phyloP scores from a whole-genome alignment of 352 stramenopile species.

The Phytophthora ramorum region DNA sequence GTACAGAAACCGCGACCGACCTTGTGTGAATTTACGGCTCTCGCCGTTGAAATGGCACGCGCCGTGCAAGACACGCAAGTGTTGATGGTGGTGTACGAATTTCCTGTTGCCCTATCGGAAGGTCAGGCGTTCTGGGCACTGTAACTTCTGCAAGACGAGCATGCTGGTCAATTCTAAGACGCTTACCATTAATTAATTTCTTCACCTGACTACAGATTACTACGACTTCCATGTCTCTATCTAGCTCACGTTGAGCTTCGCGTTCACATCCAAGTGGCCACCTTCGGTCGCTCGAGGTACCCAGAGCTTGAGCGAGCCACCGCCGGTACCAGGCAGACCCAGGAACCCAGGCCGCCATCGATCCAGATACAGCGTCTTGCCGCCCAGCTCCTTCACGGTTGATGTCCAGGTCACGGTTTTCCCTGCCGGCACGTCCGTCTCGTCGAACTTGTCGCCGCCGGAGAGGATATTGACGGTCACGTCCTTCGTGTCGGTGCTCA shows the following conservation, averaged over 20 bases:
- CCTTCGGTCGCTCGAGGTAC: slow-evolving; percentile 36
- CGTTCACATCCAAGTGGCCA: slow-evolving; percentile 33
- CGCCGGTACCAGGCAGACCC: slow-evolving; percentile 32
- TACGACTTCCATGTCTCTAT: slow-evolving; percentile 17
- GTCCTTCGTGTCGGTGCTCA: slow-evolving; percentile 37
- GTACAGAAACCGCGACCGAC: slow-evolving; percentile 12
- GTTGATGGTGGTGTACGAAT: neutral
- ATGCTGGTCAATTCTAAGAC: slow-evolving; percentile 1
- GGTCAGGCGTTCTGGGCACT: neutral
- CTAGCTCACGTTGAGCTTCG: slow-evolving; percentile 34
- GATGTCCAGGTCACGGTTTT: slow-evolving; percentile 35
- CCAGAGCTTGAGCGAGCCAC: slow-evolving; percentile 37
- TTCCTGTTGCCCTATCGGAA: too few relatives aligned
- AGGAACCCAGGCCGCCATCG: slow-evolving; percentile 36
- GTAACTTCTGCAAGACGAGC: slow-evolving; percentile 3
- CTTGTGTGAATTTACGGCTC: neutral
- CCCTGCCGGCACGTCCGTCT: slow-evolving; percentile 45
- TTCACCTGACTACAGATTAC: slow-evolving; percentile 23
- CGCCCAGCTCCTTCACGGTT: slow-evolving; percentile 30
- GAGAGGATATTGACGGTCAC: slow-evolving; percentile 42
- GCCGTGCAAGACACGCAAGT: slow-evolving; percentile 6
- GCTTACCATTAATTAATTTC: slow-evolving; percentile 33
- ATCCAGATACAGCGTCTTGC: slow-evolving; percentile 38
- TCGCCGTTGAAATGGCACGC: neutral
- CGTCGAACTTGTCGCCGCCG: slow-evolving; percentile 43